Conservation (phyloP, 179 eudicot genomes). For the Silene noctiflora region DNA sequence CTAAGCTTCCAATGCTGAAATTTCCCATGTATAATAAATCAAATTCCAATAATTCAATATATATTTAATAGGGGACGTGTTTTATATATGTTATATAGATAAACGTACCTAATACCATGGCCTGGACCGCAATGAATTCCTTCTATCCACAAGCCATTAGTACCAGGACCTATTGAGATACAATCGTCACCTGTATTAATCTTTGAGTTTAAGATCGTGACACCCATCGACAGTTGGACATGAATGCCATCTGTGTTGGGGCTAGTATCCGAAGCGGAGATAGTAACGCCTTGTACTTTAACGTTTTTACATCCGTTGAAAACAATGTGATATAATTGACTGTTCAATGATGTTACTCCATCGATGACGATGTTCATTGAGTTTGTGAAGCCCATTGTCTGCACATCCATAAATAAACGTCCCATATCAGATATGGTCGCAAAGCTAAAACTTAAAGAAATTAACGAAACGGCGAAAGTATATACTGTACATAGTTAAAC, state of each 20-base stretch:
- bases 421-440: neutral
- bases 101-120: constrained; percentile 62
- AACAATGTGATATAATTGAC: constrained; percentile 35
- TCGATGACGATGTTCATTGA: constrained; percentile 29
- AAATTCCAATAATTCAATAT: neutral
- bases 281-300: constrained; percentile 25
- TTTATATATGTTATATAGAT: neutral
- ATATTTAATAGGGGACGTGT: neutral
- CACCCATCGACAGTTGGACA: constrained; percentile 35
- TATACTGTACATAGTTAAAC: neutral
- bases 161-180: constrained; percentile 38
- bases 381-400: constrained; percentile 30
- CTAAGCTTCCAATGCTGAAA: constrained; percentile 72
- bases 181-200: constrained; percentile 41
- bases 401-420: neutral
- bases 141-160: constrained; percentile 39
- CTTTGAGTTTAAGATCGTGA: constrained; percentile 31
- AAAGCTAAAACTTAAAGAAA: too few relatives aligned
- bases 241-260: constrained; percentile 71
- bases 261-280: constrained; percentile 44
- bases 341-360: constrained; percentile 32
- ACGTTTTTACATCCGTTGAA: constrained; percentile 34
- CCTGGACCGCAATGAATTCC: constrained; percentile 65
- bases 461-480: neutral
- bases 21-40: neutral